Evolutionary conservation across 2,329 filamentous ascomycete species (phyloP), one percentile per base, ranked within the genome.

Genomic region (Leptographium radiaticola): DNA sequence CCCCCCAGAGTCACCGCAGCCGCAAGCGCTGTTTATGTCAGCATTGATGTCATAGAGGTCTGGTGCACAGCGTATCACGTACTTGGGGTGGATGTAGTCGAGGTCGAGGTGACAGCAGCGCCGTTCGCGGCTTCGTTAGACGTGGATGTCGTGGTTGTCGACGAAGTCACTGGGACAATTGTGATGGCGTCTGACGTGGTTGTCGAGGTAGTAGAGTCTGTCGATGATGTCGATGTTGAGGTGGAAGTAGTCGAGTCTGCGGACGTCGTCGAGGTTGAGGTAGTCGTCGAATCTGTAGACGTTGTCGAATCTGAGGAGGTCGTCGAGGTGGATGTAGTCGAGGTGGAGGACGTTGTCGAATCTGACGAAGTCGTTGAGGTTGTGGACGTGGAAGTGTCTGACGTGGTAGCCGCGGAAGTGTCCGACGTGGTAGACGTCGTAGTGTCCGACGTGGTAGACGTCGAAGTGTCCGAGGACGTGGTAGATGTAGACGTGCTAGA

Each of bases 61-160:
- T 25, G 25, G 25, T 25, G 25, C 25, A 5, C 25, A 25, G 25
- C 25, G 5, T 25, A 25, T 25, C 25, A 25, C 25, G 25, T 25
- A 25, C 25, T 25, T 25, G 25, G 25, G 25, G 25, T 25, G 25
- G 25, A 2, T 25, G 25, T 25, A 25, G 25, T 25, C 25, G 25
- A 2, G 25, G 25, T 25, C 25, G 25, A 25, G 42, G 62, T 62
- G 5, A 64, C 59, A 49, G 46, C 39, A n/a, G 47, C 49, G 20
- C 36, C 45, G 43, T 44, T 20, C 45, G 46, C 46, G 2, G 52
- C 16, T 36, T 9, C 34, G 34, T 13, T 36, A 6, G 34, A 10
- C 4, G 40, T 39, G 4, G 52, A 15, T n/a, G 52, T 8, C 0
- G 39, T 6, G 2, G 44, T 42, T 6, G 43, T 8, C 8, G 31